A percentile compares a stretch with the other conserved stretches of the same genome.
These are phyloP conservation scores for Penstemon barbatus DNA, from an alignment of 257 asterid genomes.

Conservation along the genomic window DNA sequence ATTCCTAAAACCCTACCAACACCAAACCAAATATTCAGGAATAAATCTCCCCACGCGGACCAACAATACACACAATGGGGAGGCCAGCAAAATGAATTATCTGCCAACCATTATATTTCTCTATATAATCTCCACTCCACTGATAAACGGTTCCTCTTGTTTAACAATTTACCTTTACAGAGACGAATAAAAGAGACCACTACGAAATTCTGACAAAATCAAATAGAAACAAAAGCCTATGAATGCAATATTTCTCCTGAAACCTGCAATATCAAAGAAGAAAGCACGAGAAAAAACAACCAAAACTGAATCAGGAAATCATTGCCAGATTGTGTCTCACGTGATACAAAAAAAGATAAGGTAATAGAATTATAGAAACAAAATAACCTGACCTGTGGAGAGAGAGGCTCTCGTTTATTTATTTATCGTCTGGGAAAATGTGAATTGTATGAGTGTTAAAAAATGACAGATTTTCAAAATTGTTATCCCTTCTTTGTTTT, in stretches of 20 bases:
- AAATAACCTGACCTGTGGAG: slow-evolving; percentile 31
- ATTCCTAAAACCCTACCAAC: slow-evolving; percentile 24
- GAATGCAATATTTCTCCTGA: slow-evolving; percentile 22
- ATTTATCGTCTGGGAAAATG: slow-evolving; percentile 40
- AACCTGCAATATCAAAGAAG: slow-evolving; percentile 33
- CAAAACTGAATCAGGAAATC: slow-evolving; percentile 31
- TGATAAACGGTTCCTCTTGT: neutral
- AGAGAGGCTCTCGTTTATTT: neutral
- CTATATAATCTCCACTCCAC: slow-evolving; percentile 3
- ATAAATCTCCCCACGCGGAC: slow-evolving; percentile 26
- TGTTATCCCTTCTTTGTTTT: slow-evolving; percentile 35
- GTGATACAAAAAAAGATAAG: slow-evolving; percentile 17
- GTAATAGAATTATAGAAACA: neutral
- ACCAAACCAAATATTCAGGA: slow-evolving; percentile 23
- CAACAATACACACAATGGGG: slow-evolving; percentile 30
- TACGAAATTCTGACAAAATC: slow-evolving; percentile 22
- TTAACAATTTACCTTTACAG: slow-evolving; percentile 15
- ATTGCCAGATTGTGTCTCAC: slow-evolving; percentile 26
- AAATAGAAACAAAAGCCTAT: neutral
- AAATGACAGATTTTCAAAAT: slow-evolving; percentile 40
- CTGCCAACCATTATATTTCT: slow-evolving; percentile 15
- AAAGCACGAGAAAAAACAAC: slow-evolving; percentile 12
- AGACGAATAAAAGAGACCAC: slow-evolving; percentile 17
- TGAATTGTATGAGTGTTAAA: slow-evolving; percentile 61
- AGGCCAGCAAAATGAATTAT: slow-evolving; percentile 31